Evolutionary conservation across 768 basidiomycete genomes (phyloP), one percentile per base, ranked within the genome.

Genomic region (Porphyrellus cyaneotinctus): DNA sequence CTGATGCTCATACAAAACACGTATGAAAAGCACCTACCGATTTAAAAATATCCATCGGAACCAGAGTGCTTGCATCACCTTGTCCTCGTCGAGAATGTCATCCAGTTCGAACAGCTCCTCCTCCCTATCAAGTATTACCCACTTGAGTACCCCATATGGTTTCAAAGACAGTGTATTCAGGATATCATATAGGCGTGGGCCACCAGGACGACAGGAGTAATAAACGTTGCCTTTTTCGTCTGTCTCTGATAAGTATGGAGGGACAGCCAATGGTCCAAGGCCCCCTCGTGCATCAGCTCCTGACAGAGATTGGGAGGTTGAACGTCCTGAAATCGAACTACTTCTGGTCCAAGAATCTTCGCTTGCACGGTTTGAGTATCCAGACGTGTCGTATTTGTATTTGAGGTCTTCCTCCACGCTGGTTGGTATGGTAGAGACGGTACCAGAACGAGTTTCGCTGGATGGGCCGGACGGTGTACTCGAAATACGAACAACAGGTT

Each of bases 1-100:
- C 17, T 23, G 35, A 50, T n/a, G 23, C 43, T 22, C 8, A 24
- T 22, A 36, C 8, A 18, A 18, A 18, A 38, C 5, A 32, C 9
- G 14, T n/a, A 45, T 18, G 8, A 36, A 28, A 18, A n/a, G 20
- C 14, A 47, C 72, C 45, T 44, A 84, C 85, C 80, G 70, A 60
- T 87, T 77, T 30, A 83, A 64, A 46, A 83, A 67, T 4, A 89
- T 86, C 87, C 87, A 91, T 47, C 89, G 65, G 13, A 73, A 80
- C 88, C 88, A 91, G 13, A 91, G 69, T 6, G 87, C 86, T 50
- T 82, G 80, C 74, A 91, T 85, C 8, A 89, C 82, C 65, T 91
- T 91, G 52, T 86, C 81, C 56, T 89, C 86, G 51, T 88, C 87
- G 36, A 74, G 73, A 12, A 89, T 72, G 60, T 89, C 83, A 54